Evolutionary conservation across 306 rosid genomes (phyloP), one percentile per base, ranked within the genome.

Genomic region (Trifolium repens): DNA sequence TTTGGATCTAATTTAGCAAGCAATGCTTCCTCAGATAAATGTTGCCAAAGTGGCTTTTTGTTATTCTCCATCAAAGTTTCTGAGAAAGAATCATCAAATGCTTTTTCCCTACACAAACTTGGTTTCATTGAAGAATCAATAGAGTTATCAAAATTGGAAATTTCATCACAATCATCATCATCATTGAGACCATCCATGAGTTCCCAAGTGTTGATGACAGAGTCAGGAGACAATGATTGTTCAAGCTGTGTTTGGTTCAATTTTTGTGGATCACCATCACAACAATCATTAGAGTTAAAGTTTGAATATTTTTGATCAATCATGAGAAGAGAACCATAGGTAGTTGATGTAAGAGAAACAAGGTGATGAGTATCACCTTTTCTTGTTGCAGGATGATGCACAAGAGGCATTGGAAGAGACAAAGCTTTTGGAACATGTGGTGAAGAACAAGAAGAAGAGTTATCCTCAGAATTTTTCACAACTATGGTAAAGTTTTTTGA

Each of bases 191-290:
- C 88, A 73, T 90, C 89, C 97, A 92, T 90, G 79, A 92, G 96
- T 72, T 92, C 97, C 96, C 97, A 88, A 22, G 94, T 87, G 83
- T 92, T 92, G 84, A 92, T 87, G 62, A 92, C 97, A 5, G 97
- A 92, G 83, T 88, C 94, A 0, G 92, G 97, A 42, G 97, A 92
- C 69, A 87, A 74, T 30, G 90, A 71, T 19, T 34, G 75, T 19
- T 82, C 84, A 65, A 60, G 1, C 42, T 80, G 77, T 44, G 59
- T 4, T 61, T 55, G 68, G 35, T 37, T 16, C 5, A 26, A 7
- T 73, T 68, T 7, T n/a, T 63, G 67, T 42, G 71, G 59, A 10
- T 34, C 57, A 15, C 32, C 15, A 3, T 16, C 32, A 16, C 2
- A 61, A 19, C 54, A 61, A 19, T 42, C 57, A 2, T 42, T 69